Percentiles rank a stretch among this genome's conserved stretches.
Evolutionary conservation across 805 yeast species (phyloP).

Genomic region (Lipomyces orientalis): DNA sequence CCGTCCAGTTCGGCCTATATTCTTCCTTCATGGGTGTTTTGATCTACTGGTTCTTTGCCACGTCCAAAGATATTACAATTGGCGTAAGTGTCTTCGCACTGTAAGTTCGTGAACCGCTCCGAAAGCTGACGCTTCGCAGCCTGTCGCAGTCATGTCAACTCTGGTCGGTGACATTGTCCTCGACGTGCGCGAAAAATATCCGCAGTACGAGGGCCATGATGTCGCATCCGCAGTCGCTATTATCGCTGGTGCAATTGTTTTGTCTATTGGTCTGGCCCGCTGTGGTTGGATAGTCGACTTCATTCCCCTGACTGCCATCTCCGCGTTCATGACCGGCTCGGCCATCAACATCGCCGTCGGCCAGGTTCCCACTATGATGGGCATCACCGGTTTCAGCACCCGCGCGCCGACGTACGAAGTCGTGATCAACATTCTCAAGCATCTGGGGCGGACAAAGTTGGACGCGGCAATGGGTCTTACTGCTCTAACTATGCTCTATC

Average conservation of each 20-base stretch:
- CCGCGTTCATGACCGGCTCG: not conserved
- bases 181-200: not conserved
- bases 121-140: not conserved
- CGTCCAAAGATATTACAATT: not conserved
- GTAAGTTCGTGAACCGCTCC: not conserved
- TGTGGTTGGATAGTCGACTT: not conserved
- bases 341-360: not conserved
- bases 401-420: not conserved
- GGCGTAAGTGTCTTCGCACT: not conserved
- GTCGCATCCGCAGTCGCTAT: not conserved
- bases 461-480: not conserved
- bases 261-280: not conserved
- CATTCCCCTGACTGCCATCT: not conserved
- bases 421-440: not conserved
- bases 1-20: not conserved
- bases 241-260: not conserved
- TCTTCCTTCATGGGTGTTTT: slow-evolving; percentile 1
- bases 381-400: not conserved
- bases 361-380: not conserved
- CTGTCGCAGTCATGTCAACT: not conserved
- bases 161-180: not conserved
- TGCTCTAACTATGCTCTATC: not conserved
- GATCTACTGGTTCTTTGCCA: slow-evolving; percentile 2
- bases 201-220: not conserved
- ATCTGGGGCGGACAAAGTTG: not conserved